phyloP scores from a whole-genome alignment of 768 basidiomycete genomes.

The Ramaria sp. region DNA sequence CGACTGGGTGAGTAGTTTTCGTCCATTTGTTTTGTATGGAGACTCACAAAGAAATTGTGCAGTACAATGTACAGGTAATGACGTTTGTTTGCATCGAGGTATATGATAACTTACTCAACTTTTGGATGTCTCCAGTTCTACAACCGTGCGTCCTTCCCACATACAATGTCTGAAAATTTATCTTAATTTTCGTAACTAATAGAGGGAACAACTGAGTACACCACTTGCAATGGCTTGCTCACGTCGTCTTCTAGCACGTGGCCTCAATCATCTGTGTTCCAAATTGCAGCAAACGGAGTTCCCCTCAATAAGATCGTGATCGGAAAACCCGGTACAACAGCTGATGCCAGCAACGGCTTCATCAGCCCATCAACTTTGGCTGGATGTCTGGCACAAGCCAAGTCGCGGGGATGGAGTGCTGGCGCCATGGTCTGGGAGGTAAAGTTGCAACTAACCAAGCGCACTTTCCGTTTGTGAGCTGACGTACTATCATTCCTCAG shows the following conservation, averaged over 20 bases:
- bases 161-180: not conserved
- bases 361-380: slow-evolving; percentile 48
- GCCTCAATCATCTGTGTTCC: slow-evolving; percentile 30
- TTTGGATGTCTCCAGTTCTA: slow-evolving; percentile 17
- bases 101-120: not conserved
- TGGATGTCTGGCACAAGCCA: slow-evolving; percentile 49
- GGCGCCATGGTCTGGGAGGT: slow-evolving; percentile 30
- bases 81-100: not conserved
- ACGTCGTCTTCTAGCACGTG: slow-evolving; percentile 17
- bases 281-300: slow-evolving; percentile 50
- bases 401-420: slow-evolving; percentile 48
- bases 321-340: slow-evolving; percentile 52
- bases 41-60: not conserved
- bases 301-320: slow-evolving; percentile 57
- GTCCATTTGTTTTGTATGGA: not conserved
- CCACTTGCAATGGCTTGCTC: slow-evolving; percentile 16
- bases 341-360: slow-evolving; percentile 50
- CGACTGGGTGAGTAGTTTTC: slow-evolving; percentile 27
- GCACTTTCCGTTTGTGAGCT: not conserved
- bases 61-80: slow-evolving; percentile 35
- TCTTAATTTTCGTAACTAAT: not conserved
- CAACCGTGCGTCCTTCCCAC: slow-evolving; percentile 20
- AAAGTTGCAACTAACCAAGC: not conserved
- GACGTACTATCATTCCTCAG: slow-evolving; percentile 19
- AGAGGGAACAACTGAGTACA: slow-evolving; percentile 11